A percentile compares a stretch with the other conserved stretches of the same genome.
These are phyloP conservation scores for Boehmeria nivea DNA, from an alignment of 306 rosid species.

Conservation along the genomic window DNA sequence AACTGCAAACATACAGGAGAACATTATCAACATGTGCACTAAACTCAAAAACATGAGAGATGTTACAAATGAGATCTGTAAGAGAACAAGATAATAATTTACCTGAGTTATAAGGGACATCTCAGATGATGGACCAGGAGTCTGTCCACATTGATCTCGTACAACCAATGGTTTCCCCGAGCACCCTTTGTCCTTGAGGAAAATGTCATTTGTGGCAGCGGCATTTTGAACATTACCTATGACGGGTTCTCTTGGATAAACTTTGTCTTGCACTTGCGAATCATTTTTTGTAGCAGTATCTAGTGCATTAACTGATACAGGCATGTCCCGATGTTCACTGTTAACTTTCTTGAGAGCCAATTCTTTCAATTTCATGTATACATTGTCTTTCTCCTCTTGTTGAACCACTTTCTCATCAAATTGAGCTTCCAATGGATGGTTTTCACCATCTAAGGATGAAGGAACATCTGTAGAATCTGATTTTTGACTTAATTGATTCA, in stretches of 20 bases:
- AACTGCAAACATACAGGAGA: conserved; percentile 25
- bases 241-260: neutral
- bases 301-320: conserved; percentile 12
- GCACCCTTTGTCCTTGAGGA: conserved; percentile 8
- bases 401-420: conserved; percentile 19
- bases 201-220: neutral
- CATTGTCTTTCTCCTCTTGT: conserved; percentile 35
- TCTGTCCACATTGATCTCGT: conserved; percentile 29
- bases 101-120: conserved; percentile 34
- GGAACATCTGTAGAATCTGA: conserved; percentile 29
- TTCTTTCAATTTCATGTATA: conserved; percentile 46
- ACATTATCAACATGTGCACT: no score
- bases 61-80: no score
- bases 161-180: conserved; percentile 9
- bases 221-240: conserved; percentile 8
- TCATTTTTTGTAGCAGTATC: neutral
- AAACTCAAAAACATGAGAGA: no score
- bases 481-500: conserved; percentile 14
- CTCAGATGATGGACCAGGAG: conserved; percentile 18
- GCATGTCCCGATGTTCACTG: conserved; percentile 21
- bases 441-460: neutral
- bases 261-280: neutral
- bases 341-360: conserved; percentile 25
- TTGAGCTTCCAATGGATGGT: conserved; percentile 21
- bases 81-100: conserved; percentile 1